Evolutionary conservation across 2,329 filamentous ascomycete genomes (phyloP).

Genomic region (Berkeleyomyces basicola): DNA sequence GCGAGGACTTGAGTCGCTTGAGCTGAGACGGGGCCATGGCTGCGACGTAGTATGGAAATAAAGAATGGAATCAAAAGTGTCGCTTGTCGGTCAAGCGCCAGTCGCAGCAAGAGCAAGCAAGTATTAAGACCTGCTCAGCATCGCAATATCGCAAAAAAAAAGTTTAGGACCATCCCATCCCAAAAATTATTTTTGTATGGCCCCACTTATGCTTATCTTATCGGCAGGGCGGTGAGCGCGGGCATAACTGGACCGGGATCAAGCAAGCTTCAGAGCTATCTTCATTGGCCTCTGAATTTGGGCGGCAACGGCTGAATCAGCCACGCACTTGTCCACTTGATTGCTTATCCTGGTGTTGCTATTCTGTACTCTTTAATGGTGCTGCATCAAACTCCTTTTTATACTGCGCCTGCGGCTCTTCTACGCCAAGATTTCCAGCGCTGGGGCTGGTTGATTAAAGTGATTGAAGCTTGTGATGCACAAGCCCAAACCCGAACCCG

Average conservation of each 20-base stretch:
- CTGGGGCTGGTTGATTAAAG: background rate
- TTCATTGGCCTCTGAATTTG: too few species aligned
- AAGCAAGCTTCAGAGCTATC: background rate
- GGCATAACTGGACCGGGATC: constrained; percentile 1
- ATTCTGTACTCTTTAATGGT: too few species aligned
- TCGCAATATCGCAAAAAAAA: background rate
- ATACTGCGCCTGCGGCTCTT: background rate
- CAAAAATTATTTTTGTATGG: constrained; percentile 16
- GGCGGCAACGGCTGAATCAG: too few species aligned
- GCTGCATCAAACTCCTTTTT: background rate
- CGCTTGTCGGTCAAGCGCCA: background rate
- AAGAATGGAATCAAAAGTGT: background rate
- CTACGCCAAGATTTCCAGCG: background rate
- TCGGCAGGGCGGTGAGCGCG: constrained; percentile 11
- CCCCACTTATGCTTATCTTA: constrained; percentile 17
- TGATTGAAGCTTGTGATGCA: background rate
- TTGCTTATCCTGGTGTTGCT: too few species aligned
- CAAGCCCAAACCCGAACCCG: constrained; percentile 2
- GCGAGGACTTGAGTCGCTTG: constrained; percentile 82
- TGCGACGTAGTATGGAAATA: constrained; percentile 14
- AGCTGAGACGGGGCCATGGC: constrained; percentile 89
- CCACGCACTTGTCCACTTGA: too few species aligned
- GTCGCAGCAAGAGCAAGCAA: background rate
- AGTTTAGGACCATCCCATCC: background rate
- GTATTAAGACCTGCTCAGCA: background rate